Conservation (phyloP, 1,139 yeast species). For the Sporopachydermia cereana region DNA sequence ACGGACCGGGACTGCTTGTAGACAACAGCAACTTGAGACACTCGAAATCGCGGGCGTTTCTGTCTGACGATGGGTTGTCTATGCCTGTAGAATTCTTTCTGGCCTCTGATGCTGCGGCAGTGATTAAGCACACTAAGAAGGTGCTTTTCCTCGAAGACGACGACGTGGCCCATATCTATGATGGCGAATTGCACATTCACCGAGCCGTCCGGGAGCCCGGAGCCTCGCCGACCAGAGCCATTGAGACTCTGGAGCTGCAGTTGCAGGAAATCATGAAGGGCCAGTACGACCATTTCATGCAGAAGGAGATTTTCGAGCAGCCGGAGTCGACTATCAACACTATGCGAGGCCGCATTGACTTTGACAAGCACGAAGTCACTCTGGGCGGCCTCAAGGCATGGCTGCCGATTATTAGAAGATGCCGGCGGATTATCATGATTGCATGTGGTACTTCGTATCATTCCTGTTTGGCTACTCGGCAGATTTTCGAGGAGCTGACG, state of each 20-base stretch:
- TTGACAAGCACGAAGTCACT: slow-evolving; percentile 62
- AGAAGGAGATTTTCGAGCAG: slow-evolving; percentile 96
- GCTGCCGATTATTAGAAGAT: slow-evolving; percentile 83
- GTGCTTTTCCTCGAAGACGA: slow-evolving; percentile 95
- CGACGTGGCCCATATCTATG: slow-evolving; percentile 95
- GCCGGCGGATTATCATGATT: slow-evolving; percentile 93
- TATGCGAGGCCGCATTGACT: slow-evolving; percentile 98
- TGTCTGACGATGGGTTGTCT: slow-evolving; percentile 84
- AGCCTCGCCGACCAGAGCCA: slow-evolving; percentile 85
- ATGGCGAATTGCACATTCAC: slow-evolving; percentile 97
- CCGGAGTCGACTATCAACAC: slow-evolving; percentile 97
- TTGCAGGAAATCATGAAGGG: slow-evolving; percentile 98
- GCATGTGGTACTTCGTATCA: slow-evolving; percentile 99
- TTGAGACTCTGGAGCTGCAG: slow-evolving; percentile 94
- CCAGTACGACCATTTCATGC: slow-evolving; percentile 92
- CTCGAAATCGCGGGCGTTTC: slow-evolving; percentile 86
- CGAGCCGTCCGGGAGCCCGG: slow-evolving; percentile 89
- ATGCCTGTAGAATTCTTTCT: slow-evolving; percentile 93
- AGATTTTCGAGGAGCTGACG: slow-evolving; percentile 91
- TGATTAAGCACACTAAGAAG: slow-evolving; percentile 92
- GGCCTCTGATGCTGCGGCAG: slow-evolving; percentile 98
- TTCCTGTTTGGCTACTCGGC: slow-evolving; percentile 94
- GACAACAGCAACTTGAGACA: slow-evolving; percentile 52
- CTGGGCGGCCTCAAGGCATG: slow-evolving; percentile 86
- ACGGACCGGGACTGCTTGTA: slow-evolving; percentile 14